phyloP scores from a whole-genome alignment of 306 rosid genomes.

The Coriaria nepalensis region DNA sequence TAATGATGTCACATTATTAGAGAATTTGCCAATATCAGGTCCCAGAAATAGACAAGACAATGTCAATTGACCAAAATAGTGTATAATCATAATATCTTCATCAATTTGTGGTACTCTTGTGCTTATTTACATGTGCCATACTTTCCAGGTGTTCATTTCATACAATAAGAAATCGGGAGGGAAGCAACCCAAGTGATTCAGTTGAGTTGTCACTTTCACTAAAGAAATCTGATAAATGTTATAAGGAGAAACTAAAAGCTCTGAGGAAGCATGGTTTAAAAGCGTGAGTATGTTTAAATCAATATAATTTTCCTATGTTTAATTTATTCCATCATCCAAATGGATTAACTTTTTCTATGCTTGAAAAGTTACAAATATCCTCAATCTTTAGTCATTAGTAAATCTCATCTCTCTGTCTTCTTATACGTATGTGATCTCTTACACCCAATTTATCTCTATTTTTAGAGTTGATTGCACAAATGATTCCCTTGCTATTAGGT shows the following conservation, averaged over 20 bases:
- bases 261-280: slow-evolving; percentile 53
- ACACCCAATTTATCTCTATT: no score
- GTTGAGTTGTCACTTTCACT: slow-evolving; percentile 73
- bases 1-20: not conserved
- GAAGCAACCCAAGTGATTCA: slow-evolving; percentile 77
- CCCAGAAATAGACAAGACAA: no score
- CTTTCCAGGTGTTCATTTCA: slow-evolving; percentile 74
- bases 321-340: not conserved
- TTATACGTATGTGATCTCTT: no score
- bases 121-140: slow-evolving; percentile 15
- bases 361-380: not conserved
- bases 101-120: slow-evolving; percentile 1
- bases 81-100: not conserved
- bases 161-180: slow-evolving; percentile 93
- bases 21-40: not conserved
- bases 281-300: slow-evolving; percentile 35
- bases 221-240: slow-evolving; percentile 56
- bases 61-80: no score
- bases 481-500: no score
- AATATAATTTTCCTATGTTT: not conserved
- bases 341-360: no score
- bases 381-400: not conserved
- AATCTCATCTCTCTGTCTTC: no score
- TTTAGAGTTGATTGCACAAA: no score
- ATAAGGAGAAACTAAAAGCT: slow-evolving; percentile 55